Conservation (phyloP, 1,139 yeast genomes). For the Pichia sp. region DNA sequence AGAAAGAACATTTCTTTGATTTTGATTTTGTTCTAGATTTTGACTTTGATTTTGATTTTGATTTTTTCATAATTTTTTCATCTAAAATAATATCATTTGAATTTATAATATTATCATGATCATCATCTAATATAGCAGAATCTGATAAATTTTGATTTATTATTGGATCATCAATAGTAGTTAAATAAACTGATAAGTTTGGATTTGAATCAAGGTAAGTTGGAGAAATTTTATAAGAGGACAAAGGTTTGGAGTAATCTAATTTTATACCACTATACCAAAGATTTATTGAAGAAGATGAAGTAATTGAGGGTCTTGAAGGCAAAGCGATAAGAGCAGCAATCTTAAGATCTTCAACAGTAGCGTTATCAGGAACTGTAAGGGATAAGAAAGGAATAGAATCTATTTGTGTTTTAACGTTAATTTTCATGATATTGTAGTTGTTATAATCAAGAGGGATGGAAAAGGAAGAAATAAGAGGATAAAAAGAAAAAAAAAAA, state of each 20-base stretch:
- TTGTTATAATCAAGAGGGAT: neutral
- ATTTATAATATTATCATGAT: constrained; percentile 5
- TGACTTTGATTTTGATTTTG: constrained; percentile 1
- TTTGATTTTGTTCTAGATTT: constrained; percentile 41
- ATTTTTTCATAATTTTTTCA: too few relatives aligned
- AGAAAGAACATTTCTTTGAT: constrained; percentile 55
- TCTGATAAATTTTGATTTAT: neutral
- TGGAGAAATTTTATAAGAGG: constrained; percentile 27
- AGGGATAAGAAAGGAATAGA: constrained; percentile 1
- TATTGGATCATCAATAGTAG: constrained; percentile 18
- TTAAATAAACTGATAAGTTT: constrained; percentile 39
- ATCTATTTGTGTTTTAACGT: constrained; percentile 17
- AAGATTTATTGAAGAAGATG: constrained; percentile 35
- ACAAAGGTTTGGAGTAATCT: constrained; percentile 26
- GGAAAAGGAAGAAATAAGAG: neutral
- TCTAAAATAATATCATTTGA: constrained; percentile 1
- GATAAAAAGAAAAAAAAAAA: neutral
- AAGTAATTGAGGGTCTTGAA: constrained; percentile 14
- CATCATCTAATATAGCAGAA: constrained; percentile 20
- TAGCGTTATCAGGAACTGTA: constrained; percentile 44
- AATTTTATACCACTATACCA: constrained; percentile 49
- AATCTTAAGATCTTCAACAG: constrained; percentile 43
- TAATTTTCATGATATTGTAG: constrained; percentile 16
- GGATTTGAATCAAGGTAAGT: constrained; percentile 12
- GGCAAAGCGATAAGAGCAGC: constrained; percentile 42